Base-by-base conservation (phyloP, 495 filamentous ascomycete species). In the Corynascus novoguineensis region DNA sequence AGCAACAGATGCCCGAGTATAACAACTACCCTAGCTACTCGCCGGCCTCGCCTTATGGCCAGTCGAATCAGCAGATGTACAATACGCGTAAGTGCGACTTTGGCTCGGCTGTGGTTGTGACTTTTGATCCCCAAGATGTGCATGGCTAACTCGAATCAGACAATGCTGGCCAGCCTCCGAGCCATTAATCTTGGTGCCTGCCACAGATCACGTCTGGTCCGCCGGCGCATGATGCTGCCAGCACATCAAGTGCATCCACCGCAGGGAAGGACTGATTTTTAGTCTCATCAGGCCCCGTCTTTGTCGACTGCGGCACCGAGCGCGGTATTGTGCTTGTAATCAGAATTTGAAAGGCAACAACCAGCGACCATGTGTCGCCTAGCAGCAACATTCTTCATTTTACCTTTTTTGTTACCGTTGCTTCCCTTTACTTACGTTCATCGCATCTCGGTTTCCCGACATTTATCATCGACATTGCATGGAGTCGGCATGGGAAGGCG, bases 1-100 rank as follows among this genome's bases (percentile, higher is more conserved):
- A 78, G 62, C 74, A 80, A 55, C 66, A 64, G 12, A 64, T 84
- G 41, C 79, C 86, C 56, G 87, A 92, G 68, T 90, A 89, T n/a
- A n/a, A n/a, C 61, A 72, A 68, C 60, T 78, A 80, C 57, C 63
- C 71, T 25, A 89, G 86, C 73, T 79, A 81, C 63, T 69, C 73
- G 58, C 86, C 89, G 49, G 79, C 86, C 60, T 90, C 88, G 47
- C 86, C 88, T 3, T 92, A 91, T 67, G 85, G 62, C 75, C 84
- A 75, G 74, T 75, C 75, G 75, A 83, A 73, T 80, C 72, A 72
- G 65, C 68, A 84, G 72, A 86, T 92, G 78, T 93, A 92, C 71
- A 84, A 78, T 69, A 86, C 87, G 76, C 83, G 87, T 85, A 77
- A 85, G 68, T 67, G 10, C 17, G 28, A 32, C 37, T 15, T 28